Base-by-base conservation (phyloP, 208 protist genomes). In the Acanthamoeba sp. region DNA sequence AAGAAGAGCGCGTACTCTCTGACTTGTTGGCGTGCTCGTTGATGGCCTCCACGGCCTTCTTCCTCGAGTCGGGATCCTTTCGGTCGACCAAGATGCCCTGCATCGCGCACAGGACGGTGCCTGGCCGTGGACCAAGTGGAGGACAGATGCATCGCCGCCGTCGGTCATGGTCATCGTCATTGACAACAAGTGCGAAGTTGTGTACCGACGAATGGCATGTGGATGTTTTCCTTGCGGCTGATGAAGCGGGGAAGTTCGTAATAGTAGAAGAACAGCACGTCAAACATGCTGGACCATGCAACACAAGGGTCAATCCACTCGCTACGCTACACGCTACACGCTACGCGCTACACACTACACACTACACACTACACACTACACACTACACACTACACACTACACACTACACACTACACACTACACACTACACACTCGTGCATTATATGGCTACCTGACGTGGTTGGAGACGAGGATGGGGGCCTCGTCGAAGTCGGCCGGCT, bases 361-460 rank as follows among this genome's bases (percentile, higher is more conserved):
- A n/a, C n/a, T n/a, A n/a, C n/a, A n/a, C n/a, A n/a, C n/a, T n/a
- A n/a, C n/a, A n/a, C n/a, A n/a, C n/a, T n/a, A n/a, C n/a, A n/a
- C n/a, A n/a, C n/a, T n/a, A n/a, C n/a, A n/a, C n/a, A n/a, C n/a
- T n/a, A n/a, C n/a, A n/a, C n/a, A n/a, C n/a, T n/a, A n/a, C n/a
- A n/a, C n/a, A n/a, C n/a, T n/a, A n/a, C n/a, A n/a, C n/a, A n/a
- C n/a, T n/a, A n/a, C n/a, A n/a, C n/a, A n/a, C n/a, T n/a, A n/a
- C n/a, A n/a, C n/a, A n/a, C n/a, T n/a, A n/a, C n/a, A n/a, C n/a
- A n/a, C n/a, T n/a, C n/a, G n/a, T n/a, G n/a, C n/a, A n/a, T n/a
- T n/a, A n/a, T n/a, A n/a, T n/a, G n/a, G n/a, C n/a, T 55, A 87
- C 78, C 78, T 87, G 48, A 87, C 48, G 78, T 87, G 78, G 42